Percentiles rank a stretch among this genome's conserved stretches.
phyloP scores from a whole-genome alignment of 768 basidiomycete genomes.

The Hydnomerulius pinastri region DNA sequence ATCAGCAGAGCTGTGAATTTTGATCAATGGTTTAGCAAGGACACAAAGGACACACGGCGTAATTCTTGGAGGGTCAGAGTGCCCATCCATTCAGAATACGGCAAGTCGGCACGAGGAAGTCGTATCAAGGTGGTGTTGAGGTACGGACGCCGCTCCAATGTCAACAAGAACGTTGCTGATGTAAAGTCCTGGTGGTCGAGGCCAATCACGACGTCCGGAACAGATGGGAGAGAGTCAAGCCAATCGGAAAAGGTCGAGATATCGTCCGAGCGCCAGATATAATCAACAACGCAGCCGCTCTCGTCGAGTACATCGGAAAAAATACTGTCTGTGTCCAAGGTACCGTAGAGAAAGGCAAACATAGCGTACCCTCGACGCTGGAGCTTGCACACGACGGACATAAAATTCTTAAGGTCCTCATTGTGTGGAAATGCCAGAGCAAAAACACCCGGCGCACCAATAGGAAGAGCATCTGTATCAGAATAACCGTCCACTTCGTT shows the following conservation, averaged over 20 bases:
- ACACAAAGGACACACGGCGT: slow-evolving; percentile 14
- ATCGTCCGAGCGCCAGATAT: slow-evolving; percentile 15
- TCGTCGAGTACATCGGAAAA: slow-evolving; percentile 6
- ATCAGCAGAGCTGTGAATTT: slow-evolving; percentile 6
- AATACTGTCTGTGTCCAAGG: neutral
- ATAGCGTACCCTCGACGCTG: slow-evolving; percentile 30
- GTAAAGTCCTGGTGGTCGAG: slow-evolving; percentile 32
- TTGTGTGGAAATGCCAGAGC: slow-evolving; percentile 36
- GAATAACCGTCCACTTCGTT: neutral
- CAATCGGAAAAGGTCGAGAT: slow-evolving; percentile 26
- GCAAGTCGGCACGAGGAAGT: slow-evolving; percentile 51
- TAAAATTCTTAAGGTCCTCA: slow-evolving; percentile 36
- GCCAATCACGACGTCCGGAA: slow-evolving; percentile 37
- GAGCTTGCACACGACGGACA: slow-evolving; percentile 39
- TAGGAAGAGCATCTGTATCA: neutral
- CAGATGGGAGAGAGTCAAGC: slow-evolving; percentile 29
- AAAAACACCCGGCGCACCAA: slow-evolving; percentile 27
- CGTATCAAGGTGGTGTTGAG: slow-evolving; percentile 39
- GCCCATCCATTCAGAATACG: slow-evolving; percentile 61
- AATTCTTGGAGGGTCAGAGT: slow-evolving; percentile 56
- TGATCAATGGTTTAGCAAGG: slow-evolving; percentile 16
- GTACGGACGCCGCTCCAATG: slow-evolving; percentile 21
- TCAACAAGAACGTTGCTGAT: slow-evolving; percentile 20
- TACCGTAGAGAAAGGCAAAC: slow-evolving; percentile 33
- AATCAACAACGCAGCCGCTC: slow-evolving; percentile 19